Evolutionary conservation across 2,329 filamentous ascomycete genomes (phyloP).

Genomic region (Raffaelea albimanens): DNA sequence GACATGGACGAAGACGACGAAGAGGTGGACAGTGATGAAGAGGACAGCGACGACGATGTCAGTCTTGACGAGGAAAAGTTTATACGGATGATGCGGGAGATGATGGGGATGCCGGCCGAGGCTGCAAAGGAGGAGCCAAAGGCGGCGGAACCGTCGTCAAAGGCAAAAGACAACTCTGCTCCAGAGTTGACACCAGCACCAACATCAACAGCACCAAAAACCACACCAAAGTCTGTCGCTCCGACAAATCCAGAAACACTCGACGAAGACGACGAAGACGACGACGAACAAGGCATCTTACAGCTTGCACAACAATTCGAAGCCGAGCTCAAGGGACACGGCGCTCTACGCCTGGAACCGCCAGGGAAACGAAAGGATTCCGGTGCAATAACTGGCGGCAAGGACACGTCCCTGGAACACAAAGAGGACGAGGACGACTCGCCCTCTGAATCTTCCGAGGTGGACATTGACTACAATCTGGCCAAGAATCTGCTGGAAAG

Average conservation of each 20-base stretch:
- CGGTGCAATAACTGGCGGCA: no score
- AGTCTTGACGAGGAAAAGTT: constrained; percentile 83
- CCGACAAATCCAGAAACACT: neutral
- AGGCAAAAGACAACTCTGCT: no score
- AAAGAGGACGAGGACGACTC: constrained; percentile 28
- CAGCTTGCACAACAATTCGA: constrained; percentile 63
- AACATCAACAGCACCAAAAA: neutral
- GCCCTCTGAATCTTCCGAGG: constrained; percentile 49
- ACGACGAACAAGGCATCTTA: constrained; percentile 43
- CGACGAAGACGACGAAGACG: constrained; percentile 17
- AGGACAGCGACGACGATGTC: constrained; percentile 64
- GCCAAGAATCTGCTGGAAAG: constrained; percentile 87
- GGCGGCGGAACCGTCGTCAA: neutral
- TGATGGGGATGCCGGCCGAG: constrained; percentile 58
- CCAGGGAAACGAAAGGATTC: neutral
- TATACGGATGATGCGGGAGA: constrained; percentile 78
- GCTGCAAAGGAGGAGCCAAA: neutral
- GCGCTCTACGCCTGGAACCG: constrained; percentile 49
- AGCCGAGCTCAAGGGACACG: constrained; percentile 59
- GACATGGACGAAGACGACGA: constrained; percentile 58
- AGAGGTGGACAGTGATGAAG: constrained; percentile 44
- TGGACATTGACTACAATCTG: constrained; percentile 77
- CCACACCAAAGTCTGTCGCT: neutral
- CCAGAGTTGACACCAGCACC: neutral
- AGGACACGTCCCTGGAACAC: neutral